Percentiles rank a stretch among this genome's conserved stretches.
Conservation (phyloP, 495 filamentous ascomycete species). For the Zalerion maritima region DNA sequence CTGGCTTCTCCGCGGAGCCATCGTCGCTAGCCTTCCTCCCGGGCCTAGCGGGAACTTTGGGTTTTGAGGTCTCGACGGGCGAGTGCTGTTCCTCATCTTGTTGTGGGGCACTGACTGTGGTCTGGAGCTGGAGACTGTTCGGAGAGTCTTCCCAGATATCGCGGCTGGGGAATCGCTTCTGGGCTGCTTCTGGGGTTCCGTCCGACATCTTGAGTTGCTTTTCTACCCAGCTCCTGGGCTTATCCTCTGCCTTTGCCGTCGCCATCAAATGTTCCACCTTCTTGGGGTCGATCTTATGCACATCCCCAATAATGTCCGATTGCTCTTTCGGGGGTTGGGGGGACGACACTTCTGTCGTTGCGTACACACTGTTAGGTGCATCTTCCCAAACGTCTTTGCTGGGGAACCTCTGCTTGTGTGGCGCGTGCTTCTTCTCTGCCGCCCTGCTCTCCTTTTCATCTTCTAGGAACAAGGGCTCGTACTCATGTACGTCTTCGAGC, state of each 20-base stretch:
- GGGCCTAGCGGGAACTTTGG: slow-evolving; percentile 59
- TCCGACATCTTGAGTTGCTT: slow-evolving; percentile 25
- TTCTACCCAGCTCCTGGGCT: slow-evolving; percentile 29
- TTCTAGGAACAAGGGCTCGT: slow-evolving; percentile 88
- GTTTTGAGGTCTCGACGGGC: slow-evolving; percentile 62
- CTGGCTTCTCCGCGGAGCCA: too few species aligned
- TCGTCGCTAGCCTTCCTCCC: too few species aligned
- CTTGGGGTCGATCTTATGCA: slow-evolving; percentile 17
- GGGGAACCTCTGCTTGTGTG: slow-evolving; percentile 66
- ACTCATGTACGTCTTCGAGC: slow-evolving; percentile 82
- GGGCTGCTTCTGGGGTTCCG: slow-evolving; percentile 36
- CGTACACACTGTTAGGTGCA: slow-evolving; percentile 72
- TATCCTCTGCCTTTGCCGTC: too few species aligned
- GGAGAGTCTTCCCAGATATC: slow-evolving; percentile 97
- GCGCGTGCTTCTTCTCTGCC: slow-evolving; percentile 33
- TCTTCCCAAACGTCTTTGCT: slow-evolving; percentile 97
- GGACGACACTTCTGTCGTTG: slow-evolving; percentile 71
- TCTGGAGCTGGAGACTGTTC: slow-evolving; percentile 64
- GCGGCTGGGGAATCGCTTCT: slow-evolving; percentile 76
- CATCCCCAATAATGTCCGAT: too few species aligned
- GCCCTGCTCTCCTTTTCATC: slow-evolving; percentile 44
- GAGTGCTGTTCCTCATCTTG: slow-evolving; percentile 27
- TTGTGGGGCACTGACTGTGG: slow-evolving; percentile 58
- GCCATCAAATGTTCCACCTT: too few species aligned
- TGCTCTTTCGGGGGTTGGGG: slow-evolving; percentile 54